phyloP scores from a whole-genome alignment of 1,139 yeast species.

The Saccharomyces hybrid region DNA sequence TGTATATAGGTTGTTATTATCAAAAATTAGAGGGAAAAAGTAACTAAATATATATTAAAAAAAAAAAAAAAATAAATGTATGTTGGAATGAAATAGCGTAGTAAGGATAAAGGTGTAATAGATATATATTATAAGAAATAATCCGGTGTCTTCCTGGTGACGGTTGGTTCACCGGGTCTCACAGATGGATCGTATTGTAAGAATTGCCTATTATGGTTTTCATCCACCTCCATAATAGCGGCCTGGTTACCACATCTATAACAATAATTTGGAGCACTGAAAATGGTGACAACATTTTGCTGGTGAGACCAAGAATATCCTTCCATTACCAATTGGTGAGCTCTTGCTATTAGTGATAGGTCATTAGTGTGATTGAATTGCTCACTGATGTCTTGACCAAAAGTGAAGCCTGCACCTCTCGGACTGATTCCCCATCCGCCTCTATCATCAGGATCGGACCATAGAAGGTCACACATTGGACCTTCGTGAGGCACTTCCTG shows the following conservation, averaged over 20 bases:
- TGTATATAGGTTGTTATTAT: background rate
- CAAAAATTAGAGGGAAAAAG: background rate
- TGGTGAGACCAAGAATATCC: slow-evolving; percentile 80
- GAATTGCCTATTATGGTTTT: slow-evolving; percentile 79
- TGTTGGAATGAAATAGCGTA: background rate
- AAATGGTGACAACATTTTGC: slow-evolving; percentile 85
- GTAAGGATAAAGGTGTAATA: background rate
- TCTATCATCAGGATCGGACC: slow-evolving; percentile 93
- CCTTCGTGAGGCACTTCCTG: slow-evolving; percentile 97
- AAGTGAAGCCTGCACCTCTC: slow-evolving; percentile 90
- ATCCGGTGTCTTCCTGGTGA: slow-evolving; percentile 90
- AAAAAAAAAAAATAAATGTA: background rate
- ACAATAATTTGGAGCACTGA: slow-evolving; percentile 95
- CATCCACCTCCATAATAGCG: slow-evolving; percentile 98
- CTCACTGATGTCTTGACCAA: slow-evolving; percentile 80
- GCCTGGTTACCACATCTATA: slow-evolving; percentile 98
- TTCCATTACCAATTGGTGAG: slow-evolving; percentile 94
- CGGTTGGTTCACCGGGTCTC: slow-evolving; percentile 94
- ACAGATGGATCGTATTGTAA: slow-evolving; percentile 91
- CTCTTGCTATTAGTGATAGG: slow-evolving; percentile 74
- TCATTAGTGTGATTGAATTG: slow-evolving; percentile 70
- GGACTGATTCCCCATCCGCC: slow-evolving; percentile 94
- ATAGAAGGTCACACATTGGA: slow-evolving; percentile 87
- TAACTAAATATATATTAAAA: background rate
- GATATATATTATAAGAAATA: slow-evolving; percentile 54